Evolutionary conservation across 805 yeast species (phyloP).

Genomic region (Starmerella apicola): DNA sequence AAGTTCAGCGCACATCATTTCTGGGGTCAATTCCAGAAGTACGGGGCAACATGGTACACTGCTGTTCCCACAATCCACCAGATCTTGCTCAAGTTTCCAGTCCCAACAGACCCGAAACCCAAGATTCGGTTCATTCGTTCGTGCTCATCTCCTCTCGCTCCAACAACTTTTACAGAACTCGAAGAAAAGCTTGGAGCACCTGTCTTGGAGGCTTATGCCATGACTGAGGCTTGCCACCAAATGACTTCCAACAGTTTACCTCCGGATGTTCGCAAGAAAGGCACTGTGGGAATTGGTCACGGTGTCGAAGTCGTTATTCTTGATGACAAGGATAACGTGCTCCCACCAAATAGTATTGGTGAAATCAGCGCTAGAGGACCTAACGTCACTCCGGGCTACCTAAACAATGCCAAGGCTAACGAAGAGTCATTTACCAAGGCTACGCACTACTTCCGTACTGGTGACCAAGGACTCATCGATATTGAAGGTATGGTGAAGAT

Average conservation of each 20-base stretch:
- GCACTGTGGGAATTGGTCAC: constrained; percentile 62
- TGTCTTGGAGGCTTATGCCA: constrained; percentile 64
- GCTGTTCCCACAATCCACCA: constrained; percentile 70
- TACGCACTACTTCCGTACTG: constrained; percentile 50
- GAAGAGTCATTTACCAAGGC: constrained; percentile 51
- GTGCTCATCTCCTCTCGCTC: constrained; percentile 61
- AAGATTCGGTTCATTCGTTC: constrained; percentile 55
- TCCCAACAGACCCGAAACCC: constrained; percentile 39
- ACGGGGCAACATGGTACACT: constrained; percentile 56
- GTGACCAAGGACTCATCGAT: constrained; percentile 60
- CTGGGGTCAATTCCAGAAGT: constrained; percentile 43
- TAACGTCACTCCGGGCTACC: constrained; percentile 60
- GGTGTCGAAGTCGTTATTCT: constrained; percentile 53
- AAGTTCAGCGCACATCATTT: constrained; percentile 48
- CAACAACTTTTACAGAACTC: constrained; percentile 45
- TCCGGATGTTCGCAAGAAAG: constrained; percentile 52
- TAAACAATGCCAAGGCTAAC: constrained; percentile 61
- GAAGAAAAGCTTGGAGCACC: constrained; percentile 52
- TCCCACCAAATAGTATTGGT: constrained; percentile 45
- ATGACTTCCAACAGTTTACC: constrained; percentile 63
- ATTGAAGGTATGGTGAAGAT: constrained; percentile 45
- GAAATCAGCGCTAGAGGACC: constrained; percentile 59
- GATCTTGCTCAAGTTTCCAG: constrained; percentile 42
- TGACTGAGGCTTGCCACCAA: constrained; percentile 75
- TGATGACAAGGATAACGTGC: constrained; percentile 36